Percentiles rank a stretch among this genome's conserved stretches.
Evolutionary conservation across 2,329 filamentous ascomycete genomes (phyloP).

Genomic region (Colletotrichum acutatum): DNA sequence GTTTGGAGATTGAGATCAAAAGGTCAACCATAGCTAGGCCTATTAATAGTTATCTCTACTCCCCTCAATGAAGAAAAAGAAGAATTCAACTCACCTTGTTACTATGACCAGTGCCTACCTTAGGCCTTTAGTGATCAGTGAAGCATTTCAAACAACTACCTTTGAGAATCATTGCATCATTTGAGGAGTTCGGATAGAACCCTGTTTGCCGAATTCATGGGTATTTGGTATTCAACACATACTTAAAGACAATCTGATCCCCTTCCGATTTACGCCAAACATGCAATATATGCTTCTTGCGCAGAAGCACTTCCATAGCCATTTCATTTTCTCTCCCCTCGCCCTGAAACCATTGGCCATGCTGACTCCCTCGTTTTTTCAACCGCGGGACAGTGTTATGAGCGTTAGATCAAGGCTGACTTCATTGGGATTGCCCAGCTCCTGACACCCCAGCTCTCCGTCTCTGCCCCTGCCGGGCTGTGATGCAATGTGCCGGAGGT

Average conservation of each 20-base stretch:
- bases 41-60: conserved; percentile 16
- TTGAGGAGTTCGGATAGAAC: background rate
- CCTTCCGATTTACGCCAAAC: conserved; percentile 34
- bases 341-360: background rate
- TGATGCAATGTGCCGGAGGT: background rate
- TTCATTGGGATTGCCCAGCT: background rate
- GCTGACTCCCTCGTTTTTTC: background rate
- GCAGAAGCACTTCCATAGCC: conserved; percentile 19
- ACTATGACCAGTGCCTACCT: background rate
- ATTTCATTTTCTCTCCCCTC: background rate
- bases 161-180: background rate
- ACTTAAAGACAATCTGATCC: conserved; percentile 34
- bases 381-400: background rate
- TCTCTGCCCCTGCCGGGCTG: background rate
- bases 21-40: conserved; percentile 12
- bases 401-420: background rate
- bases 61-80: background rate
- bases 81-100: background rate
- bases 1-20: conserved; percentile 6
- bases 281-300: conserved; percentile 31
- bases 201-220: conserved; percentile 22
- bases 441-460: background rate
- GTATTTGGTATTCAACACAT: conserved; percentile 37
- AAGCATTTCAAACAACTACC: no score
- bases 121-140: background rate